Base-by-base conservation (phyloP, 2,329 filamentous ascomycete species). In the Ilyonectria mors-panacis region DNA sequence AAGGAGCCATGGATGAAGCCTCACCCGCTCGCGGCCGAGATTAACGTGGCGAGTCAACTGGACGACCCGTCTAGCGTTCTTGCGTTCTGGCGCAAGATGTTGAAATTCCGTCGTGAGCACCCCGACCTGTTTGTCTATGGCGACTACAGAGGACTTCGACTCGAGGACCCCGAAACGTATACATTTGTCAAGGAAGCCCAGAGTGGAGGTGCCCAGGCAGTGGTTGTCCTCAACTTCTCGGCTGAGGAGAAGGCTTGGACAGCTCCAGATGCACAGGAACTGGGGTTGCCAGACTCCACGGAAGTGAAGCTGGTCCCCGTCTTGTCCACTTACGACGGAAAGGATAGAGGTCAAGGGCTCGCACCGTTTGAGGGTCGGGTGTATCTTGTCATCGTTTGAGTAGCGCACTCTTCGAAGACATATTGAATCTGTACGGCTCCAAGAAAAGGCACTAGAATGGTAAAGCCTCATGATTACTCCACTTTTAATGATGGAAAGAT, bases 11-110 rank as follows among this genome's bases (percentile, higher is more conserved):
- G 79, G 79, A 81, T 80, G 79, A 75, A 75, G 61, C 23, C 73
- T 0, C 79, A 80, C 10, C 78, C 78, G 8, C 56, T 80, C 7
- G 75, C 76, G 0, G 42, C 33, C 5, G 74, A 80, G 13, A 79
- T 90, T 75, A 92, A 93, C 66, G 90, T 88, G 1, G 83, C 85
- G 12, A 81, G 82, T 2, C 90, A 93, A 75, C 70, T 80, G 0
- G 67, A 80, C 0, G 81, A 85, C 33, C 67, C 78, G 0, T 65
- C 78, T 1, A 84, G 83, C 28, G 76, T 78, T 1, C 60, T 80
- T 0, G 73, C 73, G 1, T 81, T 78, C 48, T 81, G 79, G 79
- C 77, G 74, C 64, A 78, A 74, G 26, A 72, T 74, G 63, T 62
- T 78, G 1, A 66, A 33, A 1, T 79, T 80, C 59, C 70, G 80